Evolutionary conservation across 2,329 filamentous ascomycete species (phyloP).

Genomic region (Pseudogymnoascus sp.): DNA sequence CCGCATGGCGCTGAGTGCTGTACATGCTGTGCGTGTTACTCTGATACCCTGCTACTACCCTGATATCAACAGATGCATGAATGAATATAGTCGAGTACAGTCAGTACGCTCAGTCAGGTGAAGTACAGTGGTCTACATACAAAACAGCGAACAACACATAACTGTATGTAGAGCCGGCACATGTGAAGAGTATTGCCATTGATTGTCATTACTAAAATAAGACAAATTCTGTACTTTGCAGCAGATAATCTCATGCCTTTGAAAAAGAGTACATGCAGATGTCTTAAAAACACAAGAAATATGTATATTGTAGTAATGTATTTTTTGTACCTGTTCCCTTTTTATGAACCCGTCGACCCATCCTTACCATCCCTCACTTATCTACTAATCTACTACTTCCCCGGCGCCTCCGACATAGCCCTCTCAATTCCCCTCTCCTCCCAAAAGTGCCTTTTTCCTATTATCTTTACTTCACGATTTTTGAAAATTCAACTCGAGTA

Average conservation of each 20-base stretch:
- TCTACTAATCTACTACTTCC: conserved; percentile 4
- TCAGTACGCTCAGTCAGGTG: too few species aligned
- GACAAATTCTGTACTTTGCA: neutral
- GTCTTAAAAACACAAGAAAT: neutral
- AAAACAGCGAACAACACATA: neutral
- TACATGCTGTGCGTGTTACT: neutral
- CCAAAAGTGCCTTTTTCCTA: neutral
- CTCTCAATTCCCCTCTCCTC: neutral
- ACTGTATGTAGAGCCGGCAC: neutral
- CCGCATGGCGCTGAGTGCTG: conserved; percentile 2
- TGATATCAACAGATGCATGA: conserved; percentile 4
- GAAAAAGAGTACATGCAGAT: neutral
- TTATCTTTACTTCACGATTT: neutral
- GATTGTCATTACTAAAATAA: conserved; percentile 5
- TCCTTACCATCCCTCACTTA: neutral
- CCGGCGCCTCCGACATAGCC: conserved; percentile 3
- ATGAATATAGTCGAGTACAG: too few species aligned
- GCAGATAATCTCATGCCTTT: neutral
- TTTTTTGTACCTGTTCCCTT: conserved; percentile 2
- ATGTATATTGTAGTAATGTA: conserved; percentile 8
- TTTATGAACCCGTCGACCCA: neutral
- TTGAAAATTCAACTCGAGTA: neutral
- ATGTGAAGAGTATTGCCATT: neutral
- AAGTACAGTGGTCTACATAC: neutral
- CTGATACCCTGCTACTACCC: neutral